These are phyloP conservation scores for Coprinopsis strossmayeri DNA, from an alignment of 768 basidiomycete genomes.

Conservation along the genomic window DNA sequence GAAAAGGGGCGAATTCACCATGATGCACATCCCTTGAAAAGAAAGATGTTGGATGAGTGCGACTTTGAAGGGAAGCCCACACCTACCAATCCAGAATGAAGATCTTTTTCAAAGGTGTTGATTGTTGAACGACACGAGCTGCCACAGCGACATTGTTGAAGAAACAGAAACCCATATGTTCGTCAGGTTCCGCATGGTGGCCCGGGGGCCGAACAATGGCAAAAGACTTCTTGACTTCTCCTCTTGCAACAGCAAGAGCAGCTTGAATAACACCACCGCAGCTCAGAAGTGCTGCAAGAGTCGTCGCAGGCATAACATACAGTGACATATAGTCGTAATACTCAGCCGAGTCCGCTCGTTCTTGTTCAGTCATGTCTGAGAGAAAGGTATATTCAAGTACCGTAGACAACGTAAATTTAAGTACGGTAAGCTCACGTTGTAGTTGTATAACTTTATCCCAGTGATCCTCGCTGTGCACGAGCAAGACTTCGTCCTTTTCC, in stretches of 20 bases:
- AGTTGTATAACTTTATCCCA: constrained; percentile 88
- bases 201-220: constrained; percentile 97
- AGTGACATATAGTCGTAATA: constrained; percentile 92
- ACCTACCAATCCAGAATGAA: constrained; percentile 93
- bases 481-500: constrained; percentile 68
- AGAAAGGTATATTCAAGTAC: constrained; percentile 8
- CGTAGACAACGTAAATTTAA: too few species aligned
- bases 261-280: constrained; percentile 96
- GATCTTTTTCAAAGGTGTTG: constrained; percentile 68
- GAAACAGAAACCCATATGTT: constrained; percentile 99
- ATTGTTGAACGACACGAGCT: constrained; percentile 69
- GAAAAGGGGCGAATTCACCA: constrained; percentile 38
- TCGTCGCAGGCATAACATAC: constrained; percentile 84
- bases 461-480: constrained; percentile 87
- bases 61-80: background rate
- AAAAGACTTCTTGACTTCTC: constrained; percentile 77
- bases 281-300: constrained; percentile 78
- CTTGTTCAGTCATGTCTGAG: constrained; percentile 68
- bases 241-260: constrained; percentile 74
- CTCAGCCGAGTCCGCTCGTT: constrained; percentile 64
- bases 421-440: constrained; percentile 62
- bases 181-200: constrained; percentile 96
- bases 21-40: constrained; percentile 87
- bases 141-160: constrained; percentile 98
- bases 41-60: background rate